Base-by-base conservation (phyloP, 2,329 filamentous ascomycete species). In the Ophiostoma pallidulum region DNA sequence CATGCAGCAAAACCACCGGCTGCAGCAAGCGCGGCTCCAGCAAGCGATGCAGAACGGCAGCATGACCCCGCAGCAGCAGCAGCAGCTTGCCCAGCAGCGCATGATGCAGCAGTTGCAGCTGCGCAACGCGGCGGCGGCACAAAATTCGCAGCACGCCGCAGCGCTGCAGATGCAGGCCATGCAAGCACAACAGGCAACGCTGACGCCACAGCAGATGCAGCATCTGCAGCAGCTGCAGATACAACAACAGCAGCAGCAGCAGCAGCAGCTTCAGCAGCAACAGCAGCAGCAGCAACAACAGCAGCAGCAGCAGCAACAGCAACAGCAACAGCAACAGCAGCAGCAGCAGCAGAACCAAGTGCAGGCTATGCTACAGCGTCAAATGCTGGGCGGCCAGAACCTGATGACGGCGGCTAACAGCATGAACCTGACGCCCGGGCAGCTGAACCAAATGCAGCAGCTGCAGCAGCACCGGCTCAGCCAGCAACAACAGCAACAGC, bases 1-100 rank as follows among this genome's bases (percentile, higher is more conserved):
- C 0, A 68, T 69, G 4, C 73, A 78, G 48, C 66, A 72, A 22
- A 65, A 71, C 44, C 63, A 68, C 28, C 71, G 73, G 45, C 62
- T 71, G 46, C 66, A 70, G 48, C 67, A 70, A 48, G 65, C 66
- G 36, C 63, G 60, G 42, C 58, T 55, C 41, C 47, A 45, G 37
- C 48, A 50, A 29, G 52, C 51, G 5, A 50, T 59, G 55, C 56
- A 60, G 51, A 66, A 58, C 53, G 66, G 63, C 56, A 70, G 68
- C 63, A 59, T 66, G 60, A 44, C 28, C 4, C 66, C 68, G 29
- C 60, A 68, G 40, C 47, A 41, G 24, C 51, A 60, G 29, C 53
- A 57, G 22, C 58, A 60, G 22, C 52, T 60, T 22, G 56, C 61
- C 19, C 60, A 60, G 47, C 62, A 64, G 46, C 64, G 67, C 45